Percentiles rank a stretch among this genome's conserved stretches.
Evolutionary conservation across 768 basidiomycete genomes (phyloP).

Genomic region (Clavulina sp.): DNA sequence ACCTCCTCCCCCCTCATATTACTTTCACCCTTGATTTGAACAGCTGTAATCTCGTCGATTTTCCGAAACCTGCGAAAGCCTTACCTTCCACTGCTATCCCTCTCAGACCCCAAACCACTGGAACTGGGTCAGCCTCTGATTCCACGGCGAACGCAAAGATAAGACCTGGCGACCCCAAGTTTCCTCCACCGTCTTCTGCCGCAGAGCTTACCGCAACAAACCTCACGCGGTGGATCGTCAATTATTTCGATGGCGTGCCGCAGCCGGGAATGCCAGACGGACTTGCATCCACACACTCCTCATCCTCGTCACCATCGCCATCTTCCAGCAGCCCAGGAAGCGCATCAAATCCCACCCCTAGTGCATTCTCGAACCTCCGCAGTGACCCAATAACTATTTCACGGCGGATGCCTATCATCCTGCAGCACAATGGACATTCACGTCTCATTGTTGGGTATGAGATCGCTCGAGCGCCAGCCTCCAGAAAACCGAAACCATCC

Average conservation of each 20-base stretch:
- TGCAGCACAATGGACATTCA: constrained; percentile 71
- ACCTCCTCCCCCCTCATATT: background rate
- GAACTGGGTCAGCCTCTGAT: no score
- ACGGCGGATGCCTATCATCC: constrained; percentile 58
- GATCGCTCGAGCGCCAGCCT: constrained; percentile 34
- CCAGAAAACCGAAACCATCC: constrained; percentile 51
- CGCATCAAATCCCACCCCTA: constrained; percentile 21
- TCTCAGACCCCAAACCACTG: background rate
- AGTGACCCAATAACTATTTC: constrained; percentile 35
- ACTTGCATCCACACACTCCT: constrained; percentile 8
- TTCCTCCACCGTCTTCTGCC: no score
- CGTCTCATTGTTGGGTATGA: constrained; percentile 75
- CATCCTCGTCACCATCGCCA: no score
- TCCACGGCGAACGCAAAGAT: no score
- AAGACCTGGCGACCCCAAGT: no score
- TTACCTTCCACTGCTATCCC: constrained; percentile 12
- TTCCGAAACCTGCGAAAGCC: constrained; percentile 26
- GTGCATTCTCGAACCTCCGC: constrained; percentile 33
- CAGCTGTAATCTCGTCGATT: constrained; percentile 50
- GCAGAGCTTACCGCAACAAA: constrained; percentile 11
- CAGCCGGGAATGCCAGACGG: constrained; percentile 14
- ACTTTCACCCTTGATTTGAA: constrained; percentile 3
- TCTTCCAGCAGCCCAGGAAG: no score
- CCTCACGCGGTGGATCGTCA: constrained; percentile 54
- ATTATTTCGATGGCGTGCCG: constrained; percentile 38